phyloP scores from a whole-genome alignment of 768 basidiomycete genomes.

The Psilocybe cyanescens region DNA sequence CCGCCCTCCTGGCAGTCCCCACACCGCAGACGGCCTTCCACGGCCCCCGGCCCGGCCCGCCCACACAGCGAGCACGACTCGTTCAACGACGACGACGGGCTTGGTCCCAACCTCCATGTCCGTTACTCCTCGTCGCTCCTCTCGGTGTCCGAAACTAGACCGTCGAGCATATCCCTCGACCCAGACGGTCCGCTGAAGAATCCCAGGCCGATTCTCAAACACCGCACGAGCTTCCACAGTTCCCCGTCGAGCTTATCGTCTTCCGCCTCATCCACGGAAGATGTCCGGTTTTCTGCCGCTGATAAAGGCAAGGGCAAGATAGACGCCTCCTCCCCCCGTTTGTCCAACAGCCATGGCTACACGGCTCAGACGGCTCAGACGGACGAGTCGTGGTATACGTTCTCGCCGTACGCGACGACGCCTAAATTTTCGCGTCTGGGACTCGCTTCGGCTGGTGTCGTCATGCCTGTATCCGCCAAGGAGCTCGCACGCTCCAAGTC shows the following conservation, averaged over 20 bases:
- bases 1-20: too few relatives aligned
- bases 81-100: not conserved
- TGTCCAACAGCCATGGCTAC: too few relatives aligned
- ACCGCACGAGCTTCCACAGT: not conserved
- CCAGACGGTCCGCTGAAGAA: not conserved
- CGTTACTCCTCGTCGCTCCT: not conserved
- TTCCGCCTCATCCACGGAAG: not conserved
- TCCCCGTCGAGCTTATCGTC: too few relatives aligned
- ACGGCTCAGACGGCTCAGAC: not conserved
- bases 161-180: not conserved
- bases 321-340: not conserved
- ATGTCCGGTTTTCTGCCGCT: not conserved
- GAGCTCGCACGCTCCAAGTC: slow-evolving; percentile 6
- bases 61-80: not conserved
- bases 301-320: not conserved
- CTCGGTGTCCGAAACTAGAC: not conserved
- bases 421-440: slow-evolving; percentile 46
- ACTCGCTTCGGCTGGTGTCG: slow-evolving; percentile 34
- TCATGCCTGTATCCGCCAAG: slow-evolving; percentile 45
- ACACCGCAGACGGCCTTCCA: slow-evolving; percentile 9
- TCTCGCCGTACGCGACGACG: slow-evolving; percentile 34
- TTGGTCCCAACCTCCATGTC: not conserved
- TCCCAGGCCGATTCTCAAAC: slow-evolving; percentile 7
- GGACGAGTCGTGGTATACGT: slow-evolving; percentile 37
- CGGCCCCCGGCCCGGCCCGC: slow-evolving; percentile 9